A percentile compares a stretch with the other conserved stretches of the same genome.
Evolutionary conservation across 2,329 filamentous ascomycete species (phyloP).

Genomic region (Fusarium chuoi): DNA sequence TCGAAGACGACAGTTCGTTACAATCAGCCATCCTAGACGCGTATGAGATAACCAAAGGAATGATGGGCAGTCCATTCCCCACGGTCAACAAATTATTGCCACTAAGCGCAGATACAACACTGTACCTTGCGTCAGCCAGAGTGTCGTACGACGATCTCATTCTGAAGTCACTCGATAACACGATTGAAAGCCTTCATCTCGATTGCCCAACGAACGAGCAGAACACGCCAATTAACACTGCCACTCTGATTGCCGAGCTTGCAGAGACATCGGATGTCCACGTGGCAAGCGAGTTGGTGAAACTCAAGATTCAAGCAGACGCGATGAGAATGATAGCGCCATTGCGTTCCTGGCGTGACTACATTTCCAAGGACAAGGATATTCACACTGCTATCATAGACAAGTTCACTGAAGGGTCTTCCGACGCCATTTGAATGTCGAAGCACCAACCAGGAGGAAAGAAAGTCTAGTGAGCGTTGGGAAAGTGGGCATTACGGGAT

Average conservation of each 20-base stretch:
- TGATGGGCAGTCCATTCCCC: neutral
- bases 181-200: neutral
- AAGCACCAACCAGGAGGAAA: neutral
- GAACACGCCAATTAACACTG: neutral
- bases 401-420: neutral
- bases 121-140: neutral
- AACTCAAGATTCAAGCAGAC: neutral
- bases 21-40: neutral
- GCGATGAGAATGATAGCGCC: neutral
- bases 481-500: neutral
- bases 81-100: neutral
- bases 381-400: neutral
- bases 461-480: neutral
- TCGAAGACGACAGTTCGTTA: neutral
- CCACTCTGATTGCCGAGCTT: fast-evolving
- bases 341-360: neutral
- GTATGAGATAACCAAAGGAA: neutral
- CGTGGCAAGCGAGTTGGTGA: neutral
- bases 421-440: neutral
- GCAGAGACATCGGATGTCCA: neutral
- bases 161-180: neutral
- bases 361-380: neutral
- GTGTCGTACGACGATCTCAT: neutral
- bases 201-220: neutral
- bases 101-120: neutral